These are phyloP conservation scores for Tetrahymena borealis DNA, from an alignment of 73 alveolate genomes.

Conservation along the genomic window DNA sequence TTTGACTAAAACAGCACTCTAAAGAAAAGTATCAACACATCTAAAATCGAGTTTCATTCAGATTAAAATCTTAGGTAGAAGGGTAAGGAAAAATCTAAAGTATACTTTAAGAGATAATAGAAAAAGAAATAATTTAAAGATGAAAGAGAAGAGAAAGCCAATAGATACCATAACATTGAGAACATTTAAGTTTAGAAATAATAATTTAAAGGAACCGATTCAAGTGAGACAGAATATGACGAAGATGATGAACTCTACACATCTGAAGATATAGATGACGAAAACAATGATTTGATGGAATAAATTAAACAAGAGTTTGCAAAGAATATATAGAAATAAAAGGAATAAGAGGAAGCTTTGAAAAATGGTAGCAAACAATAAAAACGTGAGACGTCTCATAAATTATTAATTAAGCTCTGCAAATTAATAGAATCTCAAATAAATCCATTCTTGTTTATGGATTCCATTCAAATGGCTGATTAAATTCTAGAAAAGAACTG, in stretches of 20 bases:
- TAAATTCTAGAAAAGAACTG: background rate
- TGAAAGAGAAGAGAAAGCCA: background rate
- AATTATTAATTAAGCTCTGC: background rate
- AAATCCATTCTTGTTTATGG: background rate
- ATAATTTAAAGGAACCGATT: background rate
- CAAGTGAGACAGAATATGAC: background rate
- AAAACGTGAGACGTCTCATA: background rate
- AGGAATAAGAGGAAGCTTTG: background rate
- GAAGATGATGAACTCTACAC: background rate
- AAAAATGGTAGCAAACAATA: background rate
- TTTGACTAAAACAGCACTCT: background rate
- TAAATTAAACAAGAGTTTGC: background rate
- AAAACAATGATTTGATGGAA: background rate
- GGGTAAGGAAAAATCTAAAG: background rate
- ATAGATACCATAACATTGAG: background rate
- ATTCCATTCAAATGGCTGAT: background rate
- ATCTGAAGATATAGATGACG: background rate
- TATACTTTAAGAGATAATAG: background rate
- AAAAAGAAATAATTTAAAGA: background rate
- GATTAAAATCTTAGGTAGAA: background rate
- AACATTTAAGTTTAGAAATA: background rate
- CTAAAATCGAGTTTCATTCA: background rate
- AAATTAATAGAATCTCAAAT: background rate
- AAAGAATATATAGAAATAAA: background rate
- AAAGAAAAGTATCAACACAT: background rate